Evolutionary conservation across 1,284 basidiomycete genomes (phyloP).

Genomic region (Ganoderma multipileum): DNA sequence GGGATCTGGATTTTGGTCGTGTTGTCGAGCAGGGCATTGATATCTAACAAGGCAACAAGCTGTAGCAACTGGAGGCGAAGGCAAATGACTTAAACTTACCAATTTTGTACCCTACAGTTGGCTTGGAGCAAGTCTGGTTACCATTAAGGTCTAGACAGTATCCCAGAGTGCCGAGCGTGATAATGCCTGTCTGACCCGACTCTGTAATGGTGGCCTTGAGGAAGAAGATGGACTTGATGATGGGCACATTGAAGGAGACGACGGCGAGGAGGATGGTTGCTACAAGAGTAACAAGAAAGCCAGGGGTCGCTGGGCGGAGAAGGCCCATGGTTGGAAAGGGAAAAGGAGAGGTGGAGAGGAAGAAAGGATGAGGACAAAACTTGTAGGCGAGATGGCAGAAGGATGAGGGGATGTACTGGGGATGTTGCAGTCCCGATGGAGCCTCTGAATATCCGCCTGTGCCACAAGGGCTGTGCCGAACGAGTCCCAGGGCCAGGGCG

Average conservation of each 20-base stretch:
- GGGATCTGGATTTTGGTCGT: constrained; percentile 73
- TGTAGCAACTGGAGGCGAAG: constrained; percentile 13
- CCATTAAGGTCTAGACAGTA: constrained; percentile 72
- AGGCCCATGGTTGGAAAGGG: constrained; percentile 52
- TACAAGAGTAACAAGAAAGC: constrained; percentile 78
- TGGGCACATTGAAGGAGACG: constrained; percentile 87
- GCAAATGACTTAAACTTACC: constrained; percentile 54
- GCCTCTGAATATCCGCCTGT: not conserved
- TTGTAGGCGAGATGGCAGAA: constrained; percentile 11
- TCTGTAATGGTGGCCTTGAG: constrained; percentile 73
- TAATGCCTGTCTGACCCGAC: constrained; percentile 58
- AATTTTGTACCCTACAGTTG: constrained; percentile 84
- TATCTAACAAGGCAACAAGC: constrained; percentile 54
- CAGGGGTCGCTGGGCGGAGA: constrained; percentile 83
- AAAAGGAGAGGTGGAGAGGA: constrained; percentile 6
- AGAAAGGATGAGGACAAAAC: constrained; percentile 7
- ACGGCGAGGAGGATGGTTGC: constrained; percentile 80
- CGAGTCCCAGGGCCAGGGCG: not conserved
- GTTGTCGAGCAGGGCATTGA: constrained; percentile 80
- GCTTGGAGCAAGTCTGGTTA: constrained; percentile 75
- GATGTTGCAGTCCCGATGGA: not conserved
- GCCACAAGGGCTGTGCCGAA: not conserved
- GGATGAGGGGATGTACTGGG: not conserved
- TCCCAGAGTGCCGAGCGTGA: constrained; percentile 86
- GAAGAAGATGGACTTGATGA: constrained; percentile 86